Conservation (phyloP, 2,329 filamentous ascomycete genomes). For the Aspergillus alliaceus region DNA sequence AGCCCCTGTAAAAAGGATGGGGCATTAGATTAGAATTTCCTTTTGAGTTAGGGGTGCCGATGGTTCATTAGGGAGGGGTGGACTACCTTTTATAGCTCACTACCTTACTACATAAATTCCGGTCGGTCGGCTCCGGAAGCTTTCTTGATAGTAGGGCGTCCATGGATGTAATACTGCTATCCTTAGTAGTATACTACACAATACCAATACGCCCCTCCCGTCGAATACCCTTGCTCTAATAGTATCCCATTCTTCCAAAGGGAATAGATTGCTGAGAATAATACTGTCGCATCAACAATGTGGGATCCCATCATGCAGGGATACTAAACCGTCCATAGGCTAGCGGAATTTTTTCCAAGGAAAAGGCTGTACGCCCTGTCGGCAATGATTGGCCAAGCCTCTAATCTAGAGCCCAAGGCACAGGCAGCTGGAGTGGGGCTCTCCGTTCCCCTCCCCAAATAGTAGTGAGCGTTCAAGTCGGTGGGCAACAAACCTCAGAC, state of each 20-base stretch:
- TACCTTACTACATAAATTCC: neutral
- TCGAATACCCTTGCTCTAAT: too few relatives aligned
- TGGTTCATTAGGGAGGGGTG: neutral
- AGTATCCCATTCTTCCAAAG: too few relatives aligned
- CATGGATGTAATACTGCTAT: too few relatives aligned
- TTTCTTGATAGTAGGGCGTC: neutral
- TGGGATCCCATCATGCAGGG: conserved; percentile 14
- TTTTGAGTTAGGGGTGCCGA: neutral
- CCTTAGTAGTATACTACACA: too few relatives aligned
- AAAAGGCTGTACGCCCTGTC: conserved; percentile 5
- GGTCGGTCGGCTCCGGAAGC: neutral
- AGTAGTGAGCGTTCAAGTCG: conserved; percentile 2
- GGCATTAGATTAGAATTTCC: neutral
- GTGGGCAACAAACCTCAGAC: conserved; percentile 4
- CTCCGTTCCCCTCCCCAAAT: conserved; percentile 12
- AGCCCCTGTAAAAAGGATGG: conserved; percentile 1
- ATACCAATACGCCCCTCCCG: too few relatives aligned
- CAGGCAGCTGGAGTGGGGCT: conserved; percentile 18
- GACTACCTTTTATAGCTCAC: neutral
- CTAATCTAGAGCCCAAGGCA: conserved; percentile 12
- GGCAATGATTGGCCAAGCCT: conserved; percentile 16
- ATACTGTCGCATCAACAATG: conserved; percentile 11
- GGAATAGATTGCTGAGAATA: too few relatives aligned
- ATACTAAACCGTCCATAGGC: conserved; percentile 15
- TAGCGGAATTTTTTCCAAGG: conserved; percentile 13